Percentiles rank a stretch among this genome's conserved stretches.
phyloP scores from a whole-genome alignment of 169 alveolate genomes.

The Hammondia hammondi region DNA sequence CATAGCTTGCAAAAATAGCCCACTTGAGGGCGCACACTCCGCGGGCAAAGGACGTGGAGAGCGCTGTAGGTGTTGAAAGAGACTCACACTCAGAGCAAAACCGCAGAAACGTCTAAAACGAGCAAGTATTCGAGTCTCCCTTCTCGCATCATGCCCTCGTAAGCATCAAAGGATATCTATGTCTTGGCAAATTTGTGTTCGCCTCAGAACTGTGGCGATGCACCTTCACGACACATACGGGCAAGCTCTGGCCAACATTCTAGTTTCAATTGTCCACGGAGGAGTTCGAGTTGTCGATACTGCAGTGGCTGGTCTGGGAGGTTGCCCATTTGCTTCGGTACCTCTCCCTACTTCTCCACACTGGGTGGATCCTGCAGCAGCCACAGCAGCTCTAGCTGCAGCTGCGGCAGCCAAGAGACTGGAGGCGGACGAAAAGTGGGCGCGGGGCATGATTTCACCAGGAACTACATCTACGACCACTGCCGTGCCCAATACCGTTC shows the following conservation, averaged over 20 bases:
- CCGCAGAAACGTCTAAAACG: too few relatives aligned
- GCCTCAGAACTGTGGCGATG: conserved; percentile 75
- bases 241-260: conserved; percentile 79
- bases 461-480: too few relatives aligned
- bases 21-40: conserved; percentile 58
- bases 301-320: conserved; percentile 87
- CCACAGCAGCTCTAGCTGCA: background rate
- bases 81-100: background rate
- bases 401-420: background rate
- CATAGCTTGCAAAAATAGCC: too few relatives aligned
- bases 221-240: conserved; percentile 88
- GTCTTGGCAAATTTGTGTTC: too few relatives aligned
- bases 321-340: conserved; percentile 85
- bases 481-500: too few relatives aligned
- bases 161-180: too few relatives aligned
- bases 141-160: too few relatives aligned
- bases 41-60: conserved; percentile 69
- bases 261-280: conserved; percentile 72
- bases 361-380: conserved; percentile 14
- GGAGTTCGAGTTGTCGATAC: conserved; percentile 83
- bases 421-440: background rate
- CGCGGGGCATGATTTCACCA: background rate
- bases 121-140: too few relatives aligned
- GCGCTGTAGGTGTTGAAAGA: conserved; percentile 11
- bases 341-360: background rate